Evolutionary conservation across 2,329 filamentous ascomycete species (phyloP).

Genomic region (Fusarium algeriense): DNA sequence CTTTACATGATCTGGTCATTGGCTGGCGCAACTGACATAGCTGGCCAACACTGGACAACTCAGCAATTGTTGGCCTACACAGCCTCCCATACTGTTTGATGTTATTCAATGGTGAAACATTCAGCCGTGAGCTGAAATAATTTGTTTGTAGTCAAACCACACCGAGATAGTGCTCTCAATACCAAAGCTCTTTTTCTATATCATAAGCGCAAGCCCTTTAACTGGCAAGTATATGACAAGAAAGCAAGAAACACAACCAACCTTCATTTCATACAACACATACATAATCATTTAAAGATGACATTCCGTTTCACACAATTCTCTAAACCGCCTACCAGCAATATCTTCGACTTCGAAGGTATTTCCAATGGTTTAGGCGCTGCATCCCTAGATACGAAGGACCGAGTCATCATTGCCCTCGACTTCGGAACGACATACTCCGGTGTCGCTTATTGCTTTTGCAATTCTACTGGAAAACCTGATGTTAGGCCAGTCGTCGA

Average conservation of each 20-base stretch:
- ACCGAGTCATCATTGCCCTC: slow-evolving; percentile 30
- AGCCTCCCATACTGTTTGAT: not conserved
- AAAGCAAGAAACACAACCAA: not conserved
- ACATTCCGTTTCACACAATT: not conserved
- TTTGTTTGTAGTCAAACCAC: too few relatives aligned
- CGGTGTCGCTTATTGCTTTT: slow-evolving; percentile 32
- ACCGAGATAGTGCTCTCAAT: not conserved
- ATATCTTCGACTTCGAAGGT: not conserved
- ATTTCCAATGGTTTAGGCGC: not conserved
- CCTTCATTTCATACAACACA: too few relatives aligned
- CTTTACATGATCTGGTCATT: not conserved
- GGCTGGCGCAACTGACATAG: not conserved
- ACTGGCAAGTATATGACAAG: not conserved
- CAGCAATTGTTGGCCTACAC: not conserved
- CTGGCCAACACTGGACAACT: not conserved
- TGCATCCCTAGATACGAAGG: not conserved
- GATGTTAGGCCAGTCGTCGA: slow-evolving; percentile 17
- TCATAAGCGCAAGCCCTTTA: not conserved
- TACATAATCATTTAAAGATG: not conserved
- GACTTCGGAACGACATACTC: slow-evolving; percentile 38
- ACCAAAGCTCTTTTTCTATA: not conserved
- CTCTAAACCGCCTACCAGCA: not conserved
- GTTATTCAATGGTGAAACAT: not conserved
- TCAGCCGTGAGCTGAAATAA: too few relatives aligned
- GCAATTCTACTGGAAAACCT: slow-evolving; percentile 19